phyloP scores from a whole-genome alignment of 75 land plant genomes.

The Picea sitchensis region DNA sequence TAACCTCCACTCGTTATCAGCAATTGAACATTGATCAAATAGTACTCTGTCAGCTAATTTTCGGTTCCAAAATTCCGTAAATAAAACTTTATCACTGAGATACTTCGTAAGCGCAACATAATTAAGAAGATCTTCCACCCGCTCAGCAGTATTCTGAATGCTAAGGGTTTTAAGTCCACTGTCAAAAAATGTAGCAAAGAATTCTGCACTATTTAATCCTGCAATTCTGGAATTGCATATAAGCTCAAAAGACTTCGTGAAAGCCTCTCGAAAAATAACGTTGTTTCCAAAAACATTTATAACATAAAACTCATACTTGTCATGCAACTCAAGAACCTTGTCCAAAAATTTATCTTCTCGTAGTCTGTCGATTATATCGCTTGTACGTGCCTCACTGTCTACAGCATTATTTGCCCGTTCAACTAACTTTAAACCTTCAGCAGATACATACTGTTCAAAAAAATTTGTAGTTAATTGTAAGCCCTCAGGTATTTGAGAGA shows the following conservation, averaged over 20 bases:
- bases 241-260: background rate
- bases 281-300: background rate
- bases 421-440: background rate
- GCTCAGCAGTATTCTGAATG: too few relatives aligned
- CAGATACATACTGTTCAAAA: background rate
- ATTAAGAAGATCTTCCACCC: too few relatives aligned
- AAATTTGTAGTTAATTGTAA: background rate
- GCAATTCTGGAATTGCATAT: background rate
- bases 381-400: too few relatives aligned
- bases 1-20: too few relatives aligned
- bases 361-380: background rate
- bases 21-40: too few relatives aligned
- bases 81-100: too few relatives aligned
- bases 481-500: background rate
- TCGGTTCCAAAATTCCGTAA: too few relatives aligned
- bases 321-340: background rate
- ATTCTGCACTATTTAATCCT: background rate
- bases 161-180: background rate
- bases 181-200: background rate
- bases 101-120: too few relatives aligned
- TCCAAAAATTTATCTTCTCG: background rate
- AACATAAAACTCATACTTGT: background rate
- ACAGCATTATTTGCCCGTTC: background rate
- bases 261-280: background rate
- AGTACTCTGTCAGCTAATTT: too few relatives aligned